Percentiles rank a stretch among this genome's conserved stretches.
Evolutionary conservation across 208 protist species (phyloP).

Genomic region (Leishmania martiniquensis): DNA sequence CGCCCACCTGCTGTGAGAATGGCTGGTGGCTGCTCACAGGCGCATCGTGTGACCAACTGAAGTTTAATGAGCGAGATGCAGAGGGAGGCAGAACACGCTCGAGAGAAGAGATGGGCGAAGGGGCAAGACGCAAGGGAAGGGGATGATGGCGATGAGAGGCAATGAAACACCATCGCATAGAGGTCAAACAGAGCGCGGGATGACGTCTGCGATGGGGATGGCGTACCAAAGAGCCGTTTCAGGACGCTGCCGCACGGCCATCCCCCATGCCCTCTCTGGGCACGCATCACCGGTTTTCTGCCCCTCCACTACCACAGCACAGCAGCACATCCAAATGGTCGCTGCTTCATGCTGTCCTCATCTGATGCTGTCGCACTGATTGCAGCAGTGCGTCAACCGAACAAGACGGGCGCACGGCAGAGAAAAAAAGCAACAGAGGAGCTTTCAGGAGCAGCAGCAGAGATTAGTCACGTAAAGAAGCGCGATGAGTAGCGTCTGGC

Average conservation of each 20-base stretch:
- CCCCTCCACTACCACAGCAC: not conserved
- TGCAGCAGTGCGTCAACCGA: not conserved
- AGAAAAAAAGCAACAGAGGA: not conserved
- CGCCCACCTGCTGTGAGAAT: not conserved
- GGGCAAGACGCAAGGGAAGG: not conserved
- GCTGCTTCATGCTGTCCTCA: not conserved
- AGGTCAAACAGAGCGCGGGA: not conserved
- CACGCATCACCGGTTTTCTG: not conserved
- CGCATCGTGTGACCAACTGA: not conserved
- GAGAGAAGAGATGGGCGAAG: no score
- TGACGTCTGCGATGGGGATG: not conserved
- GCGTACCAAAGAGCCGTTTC: not conserved
- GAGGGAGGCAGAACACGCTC: not conserved
- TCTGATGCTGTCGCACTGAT: not conserved
- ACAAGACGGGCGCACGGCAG: not conserved
- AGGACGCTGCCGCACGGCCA: no score
- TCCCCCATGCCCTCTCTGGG: not conserved
- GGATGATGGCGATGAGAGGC: not conserved
- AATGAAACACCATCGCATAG: not conserved
- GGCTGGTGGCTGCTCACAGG: not conserved
- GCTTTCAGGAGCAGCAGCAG: not conserved
- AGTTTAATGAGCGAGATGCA: not conserved
- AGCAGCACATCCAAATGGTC: not conserved
- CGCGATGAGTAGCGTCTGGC: not conserved
- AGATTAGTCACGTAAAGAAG: not conserved